These are phyloP conservation scores for Grosmannia clavigera DNA, from an alignment of 2,329 filamentous ascomycete genomes.

Conservation along the genomic window DNA sequence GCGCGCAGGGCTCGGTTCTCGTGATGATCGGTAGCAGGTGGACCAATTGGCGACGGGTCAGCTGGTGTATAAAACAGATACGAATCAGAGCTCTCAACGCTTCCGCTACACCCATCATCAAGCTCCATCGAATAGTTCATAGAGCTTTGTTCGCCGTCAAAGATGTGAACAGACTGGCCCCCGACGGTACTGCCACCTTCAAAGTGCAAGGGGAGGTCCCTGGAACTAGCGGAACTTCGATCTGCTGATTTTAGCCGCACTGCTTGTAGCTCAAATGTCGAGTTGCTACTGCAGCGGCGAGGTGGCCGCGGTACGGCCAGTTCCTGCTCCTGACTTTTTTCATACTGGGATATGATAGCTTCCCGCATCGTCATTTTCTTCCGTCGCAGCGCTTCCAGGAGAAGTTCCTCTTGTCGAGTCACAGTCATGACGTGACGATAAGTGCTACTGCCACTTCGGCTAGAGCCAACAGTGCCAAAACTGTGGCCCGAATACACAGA, in stretches of 20 bases:
- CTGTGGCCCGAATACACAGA: slow-evolving; percentile 21
- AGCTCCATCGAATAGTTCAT: slow-evolving; percentile 17
- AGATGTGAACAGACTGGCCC: background rate
- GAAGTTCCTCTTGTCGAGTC: slow-evolving; percentile 44
- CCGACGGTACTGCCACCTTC: slow-evolving; percentile 4
- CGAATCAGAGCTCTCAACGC: slow-evolving; percentile 6
- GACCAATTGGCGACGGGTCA: slow-evolving; percentile 2
- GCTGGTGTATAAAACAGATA: slow-evolving; percentile 7
- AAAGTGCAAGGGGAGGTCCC: slow-evolving; percentile 6
- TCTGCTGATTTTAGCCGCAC: slow-evolving; percentile 1
- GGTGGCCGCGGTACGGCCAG: background rate
- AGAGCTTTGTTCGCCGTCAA: slow-evolving; percentile 15
- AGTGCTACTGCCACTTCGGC: slow-evolving; percentile 9
- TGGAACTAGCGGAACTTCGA: slow-evolving; percentile 4
- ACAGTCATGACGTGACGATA: slow-evolving; percentile 36
- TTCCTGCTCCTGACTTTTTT: slow-evolving; percentile 16
- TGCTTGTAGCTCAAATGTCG: slow-evolving; percentile 6
- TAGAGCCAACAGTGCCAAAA: slow-evolving; percentile 6
- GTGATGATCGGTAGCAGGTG: background rate
- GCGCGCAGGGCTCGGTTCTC: background rate
- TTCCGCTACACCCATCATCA: slow-evolving; percentile 12
- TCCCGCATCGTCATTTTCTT: slow-evolving; percentile 45
- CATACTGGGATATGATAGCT: slow-evolving; percentile 29
- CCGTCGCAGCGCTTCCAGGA: slow-evolving; percentile 42
- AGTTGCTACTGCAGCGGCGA: slow-evolving; percentile 5